phyloP scores from a whole-genome alignment of 2,329 filamentous ascomycete genomes.

The Beauveria rudraprayagi region DNA sequence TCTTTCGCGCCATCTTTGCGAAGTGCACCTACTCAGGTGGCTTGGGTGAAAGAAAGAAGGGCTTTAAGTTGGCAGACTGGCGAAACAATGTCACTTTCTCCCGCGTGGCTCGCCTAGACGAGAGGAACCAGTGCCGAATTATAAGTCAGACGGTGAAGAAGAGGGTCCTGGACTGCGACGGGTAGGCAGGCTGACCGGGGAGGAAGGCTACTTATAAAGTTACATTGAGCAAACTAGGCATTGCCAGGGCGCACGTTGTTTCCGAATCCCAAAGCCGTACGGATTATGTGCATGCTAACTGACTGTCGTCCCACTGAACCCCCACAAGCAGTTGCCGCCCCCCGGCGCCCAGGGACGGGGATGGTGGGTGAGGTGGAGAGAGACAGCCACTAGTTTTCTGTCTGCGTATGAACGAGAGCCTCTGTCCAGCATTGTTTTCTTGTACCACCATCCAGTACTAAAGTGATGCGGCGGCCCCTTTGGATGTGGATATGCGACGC shows the following conservation, averaged over 20 bases:
- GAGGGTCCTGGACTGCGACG: not conserved
- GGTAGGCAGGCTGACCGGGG: not conserved
- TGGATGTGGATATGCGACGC: not conserved
- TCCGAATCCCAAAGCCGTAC: not conserved
- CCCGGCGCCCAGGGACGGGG: not conserved
- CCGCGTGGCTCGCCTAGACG: not conserved
- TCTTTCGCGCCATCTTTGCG: slow-evolving; percentile 23
- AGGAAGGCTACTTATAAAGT: slow-evolving; percentile 9
- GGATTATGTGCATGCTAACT: not conserved
- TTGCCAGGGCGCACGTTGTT: not conserved
- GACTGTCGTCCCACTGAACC: not conserved
- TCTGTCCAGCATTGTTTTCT: not conserved
- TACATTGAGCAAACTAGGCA: slow-evolving; percentile 2
- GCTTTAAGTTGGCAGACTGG: not conserved
- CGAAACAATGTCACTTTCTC: not conserved
- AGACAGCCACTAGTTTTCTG: not conserved
- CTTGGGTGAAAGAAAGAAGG: not conserved
- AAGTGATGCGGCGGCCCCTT: not conserved
- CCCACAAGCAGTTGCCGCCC: slow-evolving; percentile 2
- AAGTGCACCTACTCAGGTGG: not conserved
- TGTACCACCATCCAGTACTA: not conserved
- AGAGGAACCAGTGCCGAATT: not conserved
- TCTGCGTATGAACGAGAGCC: not conserved
- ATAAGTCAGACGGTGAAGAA: not conserved
- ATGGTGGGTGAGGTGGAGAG: slow-evolving; percentile 7